phyloP scores from a whole-genome alignment of 2,329 filamentous ascomycete genomes.

The Aspergillus quadrilineatus region DNA sequence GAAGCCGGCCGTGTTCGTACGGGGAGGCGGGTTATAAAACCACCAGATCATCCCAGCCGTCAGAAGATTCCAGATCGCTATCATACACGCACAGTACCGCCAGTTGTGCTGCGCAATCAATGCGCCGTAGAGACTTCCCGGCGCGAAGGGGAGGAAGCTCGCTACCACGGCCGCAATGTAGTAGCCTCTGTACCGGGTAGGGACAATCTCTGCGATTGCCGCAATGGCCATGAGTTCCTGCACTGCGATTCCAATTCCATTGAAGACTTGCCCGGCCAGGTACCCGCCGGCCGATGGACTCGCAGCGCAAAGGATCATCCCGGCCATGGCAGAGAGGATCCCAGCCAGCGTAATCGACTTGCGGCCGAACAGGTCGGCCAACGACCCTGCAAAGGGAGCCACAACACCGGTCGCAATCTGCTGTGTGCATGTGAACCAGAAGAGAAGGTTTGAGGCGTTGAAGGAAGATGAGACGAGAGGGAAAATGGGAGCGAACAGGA shows the following conservation, averaged over 20 bases:
- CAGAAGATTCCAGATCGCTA: constrained; percentile 5
- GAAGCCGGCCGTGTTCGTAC: background rate
- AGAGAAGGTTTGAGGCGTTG: background rate
- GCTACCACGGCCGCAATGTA: constrained; percentile 4
- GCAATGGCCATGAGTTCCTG: constrained; percentile 11
- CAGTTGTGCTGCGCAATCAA: background rate
- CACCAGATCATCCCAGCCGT: background rate
- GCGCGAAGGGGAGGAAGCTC: constrained; percentile 9
- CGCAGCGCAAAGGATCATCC: constrained; percentile 6
- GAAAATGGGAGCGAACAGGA: constrained; percentile 9
- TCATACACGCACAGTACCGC: constrained; percentile 6
- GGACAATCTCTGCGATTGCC: constrained; percentile 4
- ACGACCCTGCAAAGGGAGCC: constrained; percentile 1
- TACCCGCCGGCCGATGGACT: constrained; percentile 1
- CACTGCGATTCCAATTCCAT: constrained; percentile 7
- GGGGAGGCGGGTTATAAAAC: constrained; percentile 4
- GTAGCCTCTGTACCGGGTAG: constrained; percentile 3
- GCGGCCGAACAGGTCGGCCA: constrained; percentile 1
- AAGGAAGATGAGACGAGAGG: background rate
- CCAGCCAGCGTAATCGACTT: background rate
- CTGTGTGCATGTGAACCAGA: constrained; percentile 5
- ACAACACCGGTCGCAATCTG: background rate
- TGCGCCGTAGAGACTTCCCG: constrained; percentile 4
- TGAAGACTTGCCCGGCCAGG: constrained; percentile 2
- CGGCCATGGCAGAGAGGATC: background rate